Conservation (phyloP, 768 basidiomycete species). For the Mrakia frigida region DNA sequence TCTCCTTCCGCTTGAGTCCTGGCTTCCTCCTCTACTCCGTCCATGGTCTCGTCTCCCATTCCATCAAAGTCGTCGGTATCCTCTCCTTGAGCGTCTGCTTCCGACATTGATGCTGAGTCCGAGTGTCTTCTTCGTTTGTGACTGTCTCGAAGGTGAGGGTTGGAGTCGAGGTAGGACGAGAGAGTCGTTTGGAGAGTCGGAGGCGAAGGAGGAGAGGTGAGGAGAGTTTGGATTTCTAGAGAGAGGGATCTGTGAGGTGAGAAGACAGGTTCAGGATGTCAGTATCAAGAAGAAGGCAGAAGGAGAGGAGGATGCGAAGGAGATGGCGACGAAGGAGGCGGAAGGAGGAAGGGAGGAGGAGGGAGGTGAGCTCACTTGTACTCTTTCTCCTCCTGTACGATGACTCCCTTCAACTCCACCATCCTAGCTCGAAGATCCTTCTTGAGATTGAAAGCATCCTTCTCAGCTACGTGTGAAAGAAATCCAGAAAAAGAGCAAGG, state of each 20-base stretch:
- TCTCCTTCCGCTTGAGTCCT: constrained; percentile 14
- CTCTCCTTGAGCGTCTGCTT: constrained; percentile 6
- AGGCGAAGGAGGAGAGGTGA: constrained; percentile 7
- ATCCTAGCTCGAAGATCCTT: constrained; percentile 9
- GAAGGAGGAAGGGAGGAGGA: not conserved
- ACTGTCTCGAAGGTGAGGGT: not conserved
- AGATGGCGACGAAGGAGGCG: not conserved
- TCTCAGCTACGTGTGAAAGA: not conserved
- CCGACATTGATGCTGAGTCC: not conserved
- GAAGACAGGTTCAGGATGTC: not conserved
- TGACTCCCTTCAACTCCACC: not conserved
- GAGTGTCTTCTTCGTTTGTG: not conserved
- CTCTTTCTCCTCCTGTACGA: not conserved
- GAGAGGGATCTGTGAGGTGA: not conserved
- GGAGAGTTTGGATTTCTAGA: not conserved
- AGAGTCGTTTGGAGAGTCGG: constrained; percentile 1
- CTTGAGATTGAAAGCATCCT: not conserved
- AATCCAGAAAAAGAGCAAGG: not conserved
- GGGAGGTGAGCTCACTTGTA: constrained; percentile 17
- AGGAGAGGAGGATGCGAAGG: not conserved
- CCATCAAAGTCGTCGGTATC: constrained; percentile 1
- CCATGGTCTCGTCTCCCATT: constrained; percentile 5
- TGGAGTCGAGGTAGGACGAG: not conserved
- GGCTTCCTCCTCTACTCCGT: not conserved
- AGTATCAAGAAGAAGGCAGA: not conserved